Conservation (phyloP, 208 protist genomes). For the Herpetomonas tarakana region DNA sequence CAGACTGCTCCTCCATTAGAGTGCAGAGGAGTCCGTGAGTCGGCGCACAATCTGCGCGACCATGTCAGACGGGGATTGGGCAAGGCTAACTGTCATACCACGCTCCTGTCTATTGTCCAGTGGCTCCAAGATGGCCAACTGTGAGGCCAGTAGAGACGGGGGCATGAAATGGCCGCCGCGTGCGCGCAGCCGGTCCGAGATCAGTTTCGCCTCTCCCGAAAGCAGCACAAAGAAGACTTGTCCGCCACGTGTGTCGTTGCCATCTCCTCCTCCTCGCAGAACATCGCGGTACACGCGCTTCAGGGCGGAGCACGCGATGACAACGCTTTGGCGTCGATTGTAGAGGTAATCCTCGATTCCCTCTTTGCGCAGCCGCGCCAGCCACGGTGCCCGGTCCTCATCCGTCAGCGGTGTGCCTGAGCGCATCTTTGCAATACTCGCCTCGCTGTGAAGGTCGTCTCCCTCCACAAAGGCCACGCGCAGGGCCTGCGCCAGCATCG, state of each 20-base stretch:
- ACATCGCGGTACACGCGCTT: slow-evolving; percentile 53
- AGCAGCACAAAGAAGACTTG: slow-evolving; percentile 60
- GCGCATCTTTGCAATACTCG: slow-evolving; percentile 64
- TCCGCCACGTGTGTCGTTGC: slow-evolving; percentile 4
- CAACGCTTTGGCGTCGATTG: slow-evolving; percentile 17
- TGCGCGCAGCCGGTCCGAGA: slow-evolving; percentile 32
- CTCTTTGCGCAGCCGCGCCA: slow-evolving; percentile 33
- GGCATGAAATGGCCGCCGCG: slow-evolving; percentile 72
- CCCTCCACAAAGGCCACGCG: slow-evolving; percentile 54
- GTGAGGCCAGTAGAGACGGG: slow-evolving; percentile 45
- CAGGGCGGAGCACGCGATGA: slow-evolving; percentile 70
- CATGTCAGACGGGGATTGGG: slow-evolving; percentile 13
- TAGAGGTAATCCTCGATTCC: slow-evolving; percentile 19
- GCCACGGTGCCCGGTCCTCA: slow-evolving; percentile 73
- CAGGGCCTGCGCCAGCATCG: slow-evolving; percentile 35
- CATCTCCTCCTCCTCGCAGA: slow-evolving; percentile 30
- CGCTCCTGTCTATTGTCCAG: slow-evolving; percentile 28
- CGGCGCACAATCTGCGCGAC: slow-evolving; percentile 23
- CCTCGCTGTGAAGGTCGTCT: slow-evolving; percentile 63
- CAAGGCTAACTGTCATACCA: slow-evolving; percentile 30
- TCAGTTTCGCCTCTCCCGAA: slow-evolving; percentile 16
- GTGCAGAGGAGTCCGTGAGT: too few relatives aligned
- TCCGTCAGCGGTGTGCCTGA: slow-evolving; percentile 65
- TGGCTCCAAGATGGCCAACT: slow-evolving; percentile 51
- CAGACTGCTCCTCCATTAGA: too few relatives aligned